Percentiles rank a stretch among this genome's conserved stretches.
phyloP scores from a whole-genome alignment of 441 rosid species.

The Macaranga tanarius region DNA sequence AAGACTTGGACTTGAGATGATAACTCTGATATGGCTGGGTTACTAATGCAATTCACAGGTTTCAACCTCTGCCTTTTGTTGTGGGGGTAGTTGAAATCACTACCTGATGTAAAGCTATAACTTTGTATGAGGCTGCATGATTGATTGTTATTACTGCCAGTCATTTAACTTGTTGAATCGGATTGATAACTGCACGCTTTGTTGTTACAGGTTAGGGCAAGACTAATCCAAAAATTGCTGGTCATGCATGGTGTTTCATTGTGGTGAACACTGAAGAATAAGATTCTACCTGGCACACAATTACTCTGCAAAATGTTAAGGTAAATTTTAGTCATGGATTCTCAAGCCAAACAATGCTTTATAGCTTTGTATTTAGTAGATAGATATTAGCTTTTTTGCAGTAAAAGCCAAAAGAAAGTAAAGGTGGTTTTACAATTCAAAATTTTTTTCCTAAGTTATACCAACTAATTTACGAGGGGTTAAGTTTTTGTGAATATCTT shows the following conservation, averaged over 20 bases:
- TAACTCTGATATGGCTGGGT: neutral
- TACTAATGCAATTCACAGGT: neutral
- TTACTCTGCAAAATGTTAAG: constrained; percentile 26
- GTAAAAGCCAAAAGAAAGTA: constrained; percentile 7
- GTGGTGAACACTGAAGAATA: constrained; percentile 15
- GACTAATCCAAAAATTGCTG: neutral
- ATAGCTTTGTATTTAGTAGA: constrained; percentile 5
- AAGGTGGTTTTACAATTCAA: neutral
- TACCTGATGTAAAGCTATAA: neutral
- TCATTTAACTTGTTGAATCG: neutral
- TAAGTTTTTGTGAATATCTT: constrained; percentile 14
- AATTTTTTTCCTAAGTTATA: neutral
- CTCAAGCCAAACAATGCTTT: constrained; percentile 13
- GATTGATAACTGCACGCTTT: constrained; percentile 19
- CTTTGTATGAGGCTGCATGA: neutral
- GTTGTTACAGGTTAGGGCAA: constrained; percentile 30
- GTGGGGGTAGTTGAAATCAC: neutral
- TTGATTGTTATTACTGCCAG: neutral
- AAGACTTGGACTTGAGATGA: too few relatives aligned
- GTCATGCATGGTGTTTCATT: constrained; percentile 13
- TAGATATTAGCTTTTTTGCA: neutral
- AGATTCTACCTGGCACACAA: constrained; percentile 15
- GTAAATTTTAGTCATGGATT: constrained; percentile 33
- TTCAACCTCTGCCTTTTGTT: too few relatives aligned
- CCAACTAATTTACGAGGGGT: neutral